These are phyloP conservation scores for Botrytis deweyae DNA, from an alignment of 2,329 filamentous ascomycete genomes.

Conservation along the genomic window DNA sequence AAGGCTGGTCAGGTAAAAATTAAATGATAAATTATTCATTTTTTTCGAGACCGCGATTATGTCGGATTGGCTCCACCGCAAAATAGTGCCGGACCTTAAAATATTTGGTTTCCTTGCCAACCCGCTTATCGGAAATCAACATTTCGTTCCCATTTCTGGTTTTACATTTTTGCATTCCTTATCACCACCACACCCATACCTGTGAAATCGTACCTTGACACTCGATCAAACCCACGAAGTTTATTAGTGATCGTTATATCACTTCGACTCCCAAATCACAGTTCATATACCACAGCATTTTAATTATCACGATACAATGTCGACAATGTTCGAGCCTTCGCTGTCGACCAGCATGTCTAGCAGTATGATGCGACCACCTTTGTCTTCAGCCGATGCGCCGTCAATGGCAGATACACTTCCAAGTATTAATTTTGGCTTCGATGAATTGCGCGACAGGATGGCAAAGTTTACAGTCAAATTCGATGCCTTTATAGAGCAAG, in stretches of 20 bases:
- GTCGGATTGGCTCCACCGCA: background rate
- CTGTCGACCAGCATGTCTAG: conserved; percentile 55
- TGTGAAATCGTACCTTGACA: background rate
- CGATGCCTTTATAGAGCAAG: conserved; percentile 90
- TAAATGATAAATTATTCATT: conserved; percentile 7
- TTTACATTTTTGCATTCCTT: background rate
- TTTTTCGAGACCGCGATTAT: conserved; percentile 2
- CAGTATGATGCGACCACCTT: conserved; percentile 48
- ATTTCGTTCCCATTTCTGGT: background rate
- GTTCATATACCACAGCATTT: background rate
- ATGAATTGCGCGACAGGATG: conserved; percentile 94
- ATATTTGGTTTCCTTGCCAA: conserved; percentile 24
- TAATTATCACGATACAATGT: conserved; percentile 44
- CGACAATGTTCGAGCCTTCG: conserved; percentile 66
- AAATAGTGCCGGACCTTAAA: conserved; percentile 12
- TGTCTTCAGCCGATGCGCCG: conserved; percentile 56
- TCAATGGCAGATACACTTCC: conserved; percentile 79
- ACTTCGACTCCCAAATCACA: background rate
- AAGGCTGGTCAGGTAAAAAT: conserved; percentile 3
- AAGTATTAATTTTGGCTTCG: conserved; percentile 91
- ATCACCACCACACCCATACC: background rate
- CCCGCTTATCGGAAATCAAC: conserved; percentile 14
- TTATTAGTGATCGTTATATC: background rate
- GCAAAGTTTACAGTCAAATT: conserved; percentile 86
- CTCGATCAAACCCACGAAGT: background rate